Conservation (phyloP, 495 filamentous ascomycete species). For the Extremus antarcticus region DNA sequence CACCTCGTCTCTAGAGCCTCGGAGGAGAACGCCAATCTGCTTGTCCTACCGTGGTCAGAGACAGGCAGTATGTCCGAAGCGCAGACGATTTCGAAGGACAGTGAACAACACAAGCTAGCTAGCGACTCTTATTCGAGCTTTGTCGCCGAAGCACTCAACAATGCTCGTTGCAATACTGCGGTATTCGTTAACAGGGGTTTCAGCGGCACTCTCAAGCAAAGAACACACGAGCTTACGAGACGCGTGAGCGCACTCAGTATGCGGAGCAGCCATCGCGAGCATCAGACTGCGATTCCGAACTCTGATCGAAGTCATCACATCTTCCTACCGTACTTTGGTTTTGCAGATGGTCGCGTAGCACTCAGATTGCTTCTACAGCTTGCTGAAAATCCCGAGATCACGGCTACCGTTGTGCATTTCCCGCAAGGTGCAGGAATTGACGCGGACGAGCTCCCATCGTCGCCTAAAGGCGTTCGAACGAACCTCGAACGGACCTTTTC, state of each 20-base stretch:
- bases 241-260: constrained; percentile 48
- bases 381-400: constrained; percentile 63
- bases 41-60: constrained; percentile 86
- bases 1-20: constrained; percentile 56
- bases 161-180: constrained; percentile 56
- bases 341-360: constrained; percentile 71
- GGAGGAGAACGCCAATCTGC: constrained; percentile 62
- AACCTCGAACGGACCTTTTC: background rate
- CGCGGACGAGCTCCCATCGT: constrained; percentile 3
- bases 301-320: constrained; percentile 68
- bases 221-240: constrained; percentile 32
- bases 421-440: constrained; percentile 23
- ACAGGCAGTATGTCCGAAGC: constrained; percentile 60
- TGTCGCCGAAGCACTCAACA: constrained; percentile 51
- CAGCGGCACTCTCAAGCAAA: constrained; percentile 38
- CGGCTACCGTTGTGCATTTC: constrained; percentile 56
- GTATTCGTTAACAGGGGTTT: constrained; percentile 73
- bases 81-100: constrained; percentile 30
- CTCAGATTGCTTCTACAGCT: constrained; percentile 73
- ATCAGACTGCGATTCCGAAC: constrained; percentile 35
- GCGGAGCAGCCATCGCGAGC: constrained; percentile 34
- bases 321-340: constrained; percentile 80
- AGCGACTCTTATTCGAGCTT: constrained; percentile 25
- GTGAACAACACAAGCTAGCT: constrained; percentile 27
- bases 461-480: constrained; percentile 17